These are phyloP conservation scores for Penicillium sp. DNA, from an alignment of 2,329 filamentous ascomycete species.

Conservation along the genomic window DNA sequence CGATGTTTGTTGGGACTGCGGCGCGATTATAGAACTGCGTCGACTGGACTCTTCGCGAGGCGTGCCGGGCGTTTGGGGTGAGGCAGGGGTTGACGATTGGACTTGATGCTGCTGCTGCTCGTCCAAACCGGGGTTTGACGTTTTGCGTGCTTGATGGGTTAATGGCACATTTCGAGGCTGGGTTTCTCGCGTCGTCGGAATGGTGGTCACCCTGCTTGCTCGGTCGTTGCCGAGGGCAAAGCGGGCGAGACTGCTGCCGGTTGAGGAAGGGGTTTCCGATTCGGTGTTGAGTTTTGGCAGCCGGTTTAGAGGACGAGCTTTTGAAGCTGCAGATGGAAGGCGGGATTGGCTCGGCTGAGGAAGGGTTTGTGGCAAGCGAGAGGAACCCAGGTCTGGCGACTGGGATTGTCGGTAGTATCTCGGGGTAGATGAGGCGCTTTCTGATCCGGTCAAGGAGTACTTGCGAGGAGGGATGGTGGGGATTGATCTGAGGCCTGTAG, in stretches of 20 bases:
- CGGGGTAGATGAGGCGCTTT: not conserved
- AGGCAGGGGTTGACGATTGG: slow-evolving; percentile 6
- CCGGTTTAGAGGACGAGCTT: not conserved
- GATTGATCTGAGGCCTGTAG: not conserved
- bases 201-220: not conserved
- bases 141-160: not conserved
- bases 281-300: slow-evolving; percentile 5
- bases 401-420: slow-evolving; percentile 2
- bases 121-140: not conserved
- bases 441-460: slow-evolving; percentile 6
- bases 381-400: not conserved
- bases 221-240: slow-evolving; percentile 6
- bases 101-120: not conserved
- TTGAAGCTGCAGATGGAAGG: slow-evolving; percentile 3
- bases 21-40: slow-evolving; percentile 3
- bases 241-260: slow-evolving; percentile 2
- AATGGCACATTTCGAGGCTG: not conserved
- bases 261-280: not conserved
- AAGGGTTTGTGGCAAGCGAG: slow-evolving; percentile 3
- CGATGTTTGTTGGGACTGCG: slow-evolving; percentile 7
- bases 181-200: not conserved
- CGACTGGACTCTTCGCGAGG: slow-evolving; percentile 9
- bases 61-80: slow-evolving; percentile 1
- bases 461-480: slow-evolving; percentile 7
- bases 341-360: slow-evolving; percentile 5